Evolutionary conservation across 78 protist species (phyloP).

Genomic region (Isochrysis galbana): DNA sequence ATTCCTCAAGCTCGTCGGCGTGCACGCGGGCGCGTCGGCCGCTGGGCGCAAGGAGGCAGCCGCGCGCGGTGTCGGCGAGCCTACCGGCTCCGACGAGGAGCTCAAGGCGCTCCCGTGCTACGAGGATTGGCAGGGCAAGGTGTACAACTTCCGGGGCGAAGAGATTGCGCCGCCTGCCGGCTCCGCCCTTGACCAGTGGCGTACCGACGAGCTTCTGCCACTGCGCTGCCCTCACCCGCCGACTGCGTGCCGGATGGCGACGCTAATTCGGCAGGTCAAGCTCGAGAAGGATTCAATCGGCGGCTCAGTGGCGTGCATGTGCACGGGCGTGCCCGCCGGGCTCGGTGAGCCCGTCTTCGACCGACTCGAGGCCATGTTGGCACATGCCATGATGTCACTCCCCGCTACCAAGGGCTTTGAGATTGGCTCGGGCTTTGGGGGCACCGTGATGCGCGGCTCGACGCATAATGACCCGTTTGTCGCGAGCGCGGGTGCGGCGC

Average conservation of each 20-base stretch:
- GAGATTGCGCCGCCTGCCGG: neutral
- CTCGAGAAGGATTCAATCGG: conserved; percentile 64
- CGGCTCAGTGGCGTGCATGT: conserved; percentile 58
- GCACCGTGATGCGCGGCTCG: conserved; percentile 51
- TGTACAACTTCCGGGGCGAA: neutral
- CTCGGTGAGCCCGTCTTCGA: conserved; percentile 82
- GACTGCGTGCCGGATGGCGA: neutral
- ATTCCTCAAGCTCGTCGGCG: neutral
- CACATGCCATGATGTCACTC: conserved; percentile 81
- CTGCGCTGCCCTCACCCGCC: conserved; percentile 29
- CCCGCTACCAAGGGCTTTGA: conserved; percentile 83
- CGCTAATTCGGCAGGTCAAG: conserved; percentile 22
- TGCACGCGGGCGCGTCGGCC: too few relatives aligned
- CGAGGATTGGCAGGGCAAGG: neutral
- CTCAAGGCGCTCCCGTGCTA: neutral
- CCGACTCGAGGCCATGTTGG: conserved; percentile 73
- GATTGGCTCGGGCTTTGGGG: conserved; percentile 68
- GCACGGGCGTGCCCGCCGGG: conserved; percentile 53
- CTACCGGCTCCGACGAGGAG: too few relatives aligned
- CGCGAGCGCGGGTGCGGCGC: neutral
- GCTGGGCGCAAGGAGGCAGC: too few relatives aligned
- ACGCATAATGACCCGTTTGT: conserved; percentile 64
- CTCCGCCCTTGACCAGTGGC: neutral
- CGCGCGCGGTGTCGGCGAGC: too few relatives aligned
- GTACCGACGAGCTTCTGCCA: neutral